phyloP scores from a whole-genome alignment of 169 alveolate species.

The Eimeria acervulina region DNA sequence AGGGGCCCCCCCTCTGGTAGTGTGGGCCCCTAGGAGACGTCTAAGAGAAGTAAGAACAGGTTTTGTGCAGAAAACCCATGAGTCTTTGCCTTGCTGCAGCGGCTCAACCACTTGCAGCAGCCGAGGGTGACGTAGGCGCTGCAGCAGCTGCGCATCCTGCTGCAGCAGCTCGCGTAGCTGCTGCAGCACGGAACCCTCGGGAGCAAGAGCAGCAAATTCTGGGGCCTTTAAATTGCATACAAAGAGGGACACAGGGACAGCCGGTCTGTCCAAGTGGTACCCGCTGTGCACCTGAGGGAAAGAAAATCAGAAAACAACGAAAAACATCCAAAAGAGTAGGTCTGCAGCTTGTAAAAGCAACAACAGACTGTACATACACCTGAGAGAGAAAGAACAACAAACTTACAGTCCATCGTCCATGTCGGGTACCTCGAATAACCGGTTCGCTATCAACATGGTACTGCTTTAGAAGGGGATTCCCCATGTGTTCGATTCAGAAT shows the following conservation, averaged over 20 bases:
- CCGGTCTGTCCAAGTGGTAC: neutral
- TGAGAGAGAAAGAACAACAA: neutral
- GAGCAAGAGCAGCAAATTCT: constrained; percentile 2
- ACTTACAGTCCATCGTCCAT: constrained; percentile 63
- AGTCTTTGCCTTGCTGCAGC: constrained; percentile 72
- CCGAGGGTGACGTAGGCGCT: constrained; percentile 78
- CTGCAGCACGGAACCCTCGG: constrained; percentile 7
- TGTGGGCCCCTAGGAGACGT: constrained; percentile 1
- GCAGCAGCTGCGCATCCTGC: no score
- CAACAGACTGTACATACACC: neutral
- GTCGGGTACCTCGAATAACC: constrained; percentile 50
- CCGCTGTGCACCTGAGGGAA: neutral
- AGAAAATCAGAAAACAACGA: neutral
- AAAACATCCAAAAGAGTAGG: neutral
- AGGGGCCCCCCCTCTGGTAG: neutral
- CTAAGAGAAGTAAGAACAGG: constrained; percentile 32
- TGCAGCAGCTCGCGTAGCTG: constrained; percentile 50
- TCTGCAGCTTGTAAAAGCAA: neutral
- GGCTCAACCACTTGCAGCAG: constrained; percentile 77
- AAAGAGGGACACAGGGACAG: neutral
- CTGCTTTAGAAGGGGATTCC: constrained; percentile 75
- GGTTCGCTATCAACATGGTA: constrained; percentile 71
- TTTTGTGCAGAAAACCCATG: constrained; percentile 69
- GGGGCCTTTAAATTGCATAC: neutral
- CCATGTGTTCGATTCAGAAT: constrained; percentile 32